Evolutionary conservation across 441 rosid species (phyloP).

Genomic region (Lepidium campestre): DNA sequence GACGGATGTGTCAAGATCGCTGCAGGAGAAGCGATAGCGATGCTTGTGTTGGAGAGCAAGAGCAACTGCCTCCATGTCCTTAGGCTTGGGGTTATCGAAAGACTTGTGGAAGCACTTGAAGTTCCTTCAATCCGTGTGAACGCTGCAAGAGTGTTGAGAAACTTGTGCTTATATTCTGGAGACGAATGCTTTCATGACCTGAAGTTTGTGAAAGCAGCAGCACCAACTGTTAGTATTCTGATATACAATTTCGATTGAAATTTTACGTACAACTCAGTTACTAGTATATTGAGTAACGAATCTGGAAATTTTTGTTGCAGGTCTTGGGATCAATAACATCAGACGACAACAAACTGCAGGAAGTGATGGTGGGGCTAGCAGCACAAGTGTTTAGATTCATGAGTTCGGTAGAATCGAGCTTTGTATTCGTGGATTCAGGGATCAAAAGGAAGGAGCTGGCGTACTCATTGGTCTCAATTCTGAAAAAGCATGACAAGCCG

Average conservation of each 20-base stretch:
- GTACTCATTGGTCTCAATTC: constrained; percentile 40
- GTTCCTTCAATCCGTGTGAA: constrained; percentile 47
- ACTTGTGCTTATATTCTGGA: constrained; percentile 55
- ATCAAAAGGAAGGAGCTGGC: constrained; percentile 50
- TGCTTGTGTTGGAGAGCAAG: constrained; percentile 76
- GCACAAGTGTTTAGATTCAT: constrained; percentile 62
- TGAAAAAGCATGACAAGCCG: constrained; percentile 52
- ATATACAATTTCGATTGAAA: not conserved
- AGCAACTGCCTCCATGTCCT: constrained; percentile 63
- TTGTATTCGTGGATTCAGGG: constrained; percentile 41
- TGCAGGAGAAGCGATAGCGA: constrained; percentile 89
- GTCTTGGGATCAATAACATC: constrained; percentile 56
- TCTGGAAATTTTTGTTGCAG: constrained; percentile 31
- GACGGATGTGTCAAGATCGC: constrained; percentile 50
- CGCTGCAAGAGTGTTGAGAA: constrained; percentile 75
- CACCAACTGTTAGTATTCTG: constrained; percentile 54
- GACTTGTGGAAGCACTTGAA: constrained; percentile 54
- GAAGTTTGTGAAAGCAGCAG: constrained; percentile 46
- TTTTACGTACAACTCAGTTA: not conserved
- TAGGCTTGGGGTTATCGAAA: constrained; percentile 41
- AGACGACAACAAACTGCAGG: constrained; percentile 62
- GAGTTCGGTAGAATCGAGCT: constrained; percentile 45
- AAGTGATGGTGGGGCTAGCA: constrained; percentile 91
- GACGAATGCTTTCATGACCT: constrained; percentile 42
- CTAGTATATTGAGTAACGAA: not conserved